Conservation (phyloP, 257 asterid genomes). For the Scutellaria galericulata region DNA sequence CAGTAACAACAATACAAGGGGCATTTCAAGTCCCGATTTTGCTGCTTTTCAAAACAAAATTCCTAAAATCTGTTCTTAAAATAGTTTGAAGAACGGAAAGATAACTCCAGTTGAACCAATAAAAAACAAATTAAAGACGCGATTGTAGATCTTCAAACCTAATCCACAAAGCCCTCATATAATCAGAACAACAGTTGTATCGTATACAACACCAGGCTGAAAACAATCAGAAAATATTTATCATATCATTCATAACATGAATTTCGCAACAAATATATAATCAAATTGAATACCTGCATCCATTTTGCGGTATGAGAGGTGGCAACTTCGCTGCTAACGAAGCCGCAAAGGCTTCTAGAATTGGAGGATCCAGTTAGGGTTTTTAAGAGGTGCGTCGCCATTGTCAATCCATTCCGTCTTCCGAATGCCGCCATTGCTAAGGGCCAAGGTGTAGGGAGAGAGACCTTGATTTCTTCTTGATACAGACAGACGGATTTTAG, state of each 20-base stretch:
- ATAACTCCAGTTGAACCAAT: not conserved
- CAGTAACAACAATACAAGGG: not conserved
- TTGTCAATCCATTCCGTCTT: constrained; percentile 45
- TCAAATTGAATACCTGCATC: constrained; percentile 69
- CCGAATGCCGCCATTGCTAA: constrained; percentile 55
- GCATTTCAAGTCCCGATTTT: not conserved
- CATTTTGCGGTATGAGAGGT: constrained; percentile 82
- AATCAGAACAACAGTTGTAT: constrained; percentile 5
- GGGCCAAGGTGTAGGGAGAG: constrained; percentile 32
- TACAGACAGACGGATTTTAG: not conserved
- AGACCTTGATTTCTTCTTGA: constrained; percentile 22
- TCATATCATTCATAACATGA: not conserved
- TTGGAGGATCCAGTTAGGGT: constrained; percentile 51
- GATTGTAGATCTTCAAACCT: constrained; percentile 33
- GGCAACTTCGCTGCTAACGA: constrained; percentile 53
- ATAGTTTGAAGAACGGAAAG: not conserved
- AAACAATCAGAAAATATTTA: constrained; percentile 9
- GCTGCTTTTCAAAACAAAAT: not conserved
- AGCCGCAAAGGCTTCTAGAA: constrained; percentile 56
- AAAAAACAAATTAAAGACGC: constrained; percentile 12
- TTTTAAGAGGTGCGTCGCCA: constrained; percentile 57
- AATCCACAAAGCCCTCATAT: constrained; percentile 16
- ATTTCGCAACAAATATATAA: not conserved
- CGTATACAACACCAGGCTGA: not conserved
- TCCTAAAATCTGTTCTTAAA: not conserved